A percentile compares a stretch with the other conserved stretches of the same genome.
Evolutionary conservation across 176 grass and related monocot genomes (phyloP).

Genomic region (Neostapfia colusana): DNA sequence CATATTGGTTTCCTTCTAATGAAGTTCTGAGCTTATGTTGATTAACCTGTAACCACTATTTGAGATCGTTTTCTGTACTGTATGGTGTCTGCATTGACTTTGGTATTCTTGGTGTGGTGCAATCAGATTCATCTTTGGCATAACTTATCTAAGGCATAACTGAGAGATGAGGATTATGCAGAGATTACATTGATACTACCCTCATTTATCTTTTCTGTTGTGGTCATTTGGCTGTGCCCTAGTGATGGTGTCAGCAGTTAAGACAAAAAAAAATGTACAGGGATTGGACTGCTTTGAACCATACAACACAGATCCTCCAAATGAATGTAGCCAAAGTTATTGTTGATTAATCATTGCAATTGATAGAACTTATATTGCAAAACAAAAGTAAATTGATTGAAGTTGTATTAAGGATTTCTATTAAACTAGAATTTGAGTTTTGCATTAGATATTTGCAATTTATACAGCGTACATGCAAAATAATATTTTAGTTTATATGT

Average conservation of each 20-base stretch:
- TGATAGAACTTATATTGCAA: conserved; percentile 48
- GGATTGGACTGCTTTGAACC: conserved; percentile 42
- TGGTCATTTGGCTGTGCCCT: conserved; percentile 34
- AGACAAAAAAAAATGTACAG: conserved; percentile 46
- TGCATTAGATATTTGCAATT: conserved; percentile 22
- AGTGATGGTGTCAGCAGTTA: conserved; percentile 36
- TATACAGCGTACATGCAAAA: neutral
- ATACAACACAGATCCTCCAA: conserved; percentile 44
- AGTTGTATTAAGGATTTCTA: too few species aligned
- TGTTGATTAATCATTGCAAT: conserved; percentile 47
- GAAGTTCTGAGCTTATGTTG: neutral
- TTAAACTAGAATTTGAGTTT: neutral
- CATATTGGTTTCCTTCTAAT: conserved; percentile 2
- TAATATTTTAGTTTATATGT: conserved; percentile 8
- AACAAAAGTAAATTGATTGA: conserved; percentile 60
- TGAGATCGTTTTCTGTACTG: neutral
- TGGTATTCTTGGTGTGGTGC: neutral
- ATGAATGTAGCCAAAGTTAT: conserved; percentile 49
- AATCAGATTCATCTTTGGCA: conserved; percentile 19
- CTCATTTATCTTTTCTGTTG: conserved; percentile 50
- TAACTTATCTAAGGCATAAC: neutral
- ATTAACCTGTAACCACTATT: conserved; percentile 11
- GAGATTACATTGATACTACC: neutral
- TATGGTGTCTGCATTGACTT: neutral
- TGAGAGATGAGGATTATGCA: conserved; percentile 6